Evolutionary conservation across 495 filamentous ascomycete genomes (phyloP).

Genomic region (Lophium mytilinum): DNA sequence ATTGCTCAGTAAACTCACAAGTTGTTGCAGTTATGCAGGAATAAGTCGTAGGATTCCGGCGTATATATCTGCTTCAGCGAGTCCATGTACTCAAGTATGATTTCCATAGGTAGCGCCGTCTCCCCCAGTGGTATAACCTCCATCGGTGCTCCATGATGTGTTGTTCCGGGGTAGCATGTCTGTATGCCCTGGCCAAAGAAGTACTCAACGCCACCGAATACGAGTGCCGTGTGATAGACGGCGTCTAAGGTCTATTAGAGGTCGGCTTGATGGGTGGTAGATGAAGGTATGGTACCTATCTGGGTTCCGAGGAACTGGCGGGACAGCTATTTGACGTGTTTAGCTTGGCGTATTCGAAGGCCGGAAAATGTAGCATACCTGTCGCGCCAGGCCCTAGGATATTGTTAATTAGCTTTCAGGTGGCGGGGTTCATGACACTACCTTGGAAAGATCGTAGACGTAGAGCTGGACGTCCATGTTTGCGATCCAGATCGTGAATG

Average conservation of each 20-base stretch:
- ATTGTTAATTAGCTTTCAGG: neutral
- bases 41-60: constrained; percentile 78
- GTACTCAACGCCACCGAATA: constrained; percentile 69
- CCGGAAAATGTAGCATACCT: constrained; percentile 6
- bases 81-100: constrained; percentile 83
- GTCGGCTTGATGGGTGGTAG: constrained; percentile 21
- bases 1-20: constrained; percentile 41
- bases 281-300: constrained; percentile 14
- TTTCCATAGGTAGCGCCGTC: constrained; percentile 71
- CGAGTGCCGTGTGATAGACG: constrained; percentile 84
- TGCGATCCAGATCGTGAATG: too few relatives aligned
- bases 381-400: constrained; percentile 4
- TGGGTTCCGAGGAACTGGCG: constrained; percentile 33
- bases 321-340: constrained; percentile 7
- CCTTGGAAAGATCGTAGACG: constrained; percentile 87
- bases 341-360: neutral
- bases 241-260: constrained; percentile 48
- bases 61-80: constrained; percentile 77
- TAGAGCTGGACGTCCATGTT: constrained; percentile 84
- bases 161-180: constrained; percentile 65
- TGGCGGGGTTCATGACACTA: constrained; percentile 26
- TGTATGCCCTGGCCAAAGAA: constrained; percentile 74
- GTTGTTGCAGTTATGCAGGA: constrained; percentile 95
- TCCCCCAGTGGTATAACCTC: constrained; percentile 63
- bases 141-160: constrained; percentile 80